Evolutionary conservation across 306 rosid species (phyloP).

Genomic region (Sechiopsis laciniata): DNA sequence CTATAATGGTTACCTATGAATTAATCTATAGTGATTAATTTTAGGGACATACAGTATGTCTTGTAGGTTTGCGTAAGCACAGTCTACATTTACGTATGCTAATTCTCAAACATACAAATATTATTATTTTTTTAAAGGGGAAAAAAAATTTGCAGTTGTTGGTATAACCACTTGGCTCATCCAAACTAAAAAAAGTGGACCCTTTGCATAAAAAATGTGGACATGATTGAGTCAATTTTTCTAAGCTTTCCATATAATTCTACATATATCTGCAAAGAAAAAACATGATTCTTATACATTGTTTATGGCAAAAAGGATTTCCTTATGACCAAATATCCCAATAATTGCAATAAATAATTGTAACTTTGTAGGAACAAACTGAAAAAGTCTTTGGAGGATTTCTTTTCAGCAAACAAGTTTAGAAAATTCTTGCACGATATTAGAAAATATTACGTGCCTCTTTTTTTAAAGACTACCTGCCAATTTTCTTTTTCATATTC

Average conservation of each 20-base stretch:
- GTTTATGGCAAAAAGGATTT: background rate
- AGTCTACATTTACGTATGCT: too few species aligned
- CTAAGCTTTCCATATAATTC: background rate
- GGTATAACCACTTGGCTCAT: background rate
- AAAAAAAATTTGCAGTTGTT: too few species aligned
- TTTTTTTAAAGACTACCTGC: too few species aligned
- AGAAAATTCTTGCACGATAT: background rate
- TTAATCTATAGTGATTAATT: too few species aligned
- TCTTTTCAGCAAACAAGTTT: background rate
- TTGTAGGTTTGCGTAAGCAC: too few species aligned
- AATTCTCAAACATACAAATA: too few species aligned
- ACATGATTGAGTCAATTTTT: background rate
- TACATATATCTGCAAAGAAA: background rate
- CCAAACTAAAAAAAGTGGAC: background rate
- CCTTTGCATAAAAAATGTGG: background rate
- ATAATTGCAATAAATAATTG: background rate
- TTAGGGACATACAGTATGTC: too few species aligned
- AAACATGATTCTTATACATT: background rate
- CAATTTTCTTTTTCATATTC: too few species aligned
- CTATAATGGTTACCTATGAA: too few species aligned
- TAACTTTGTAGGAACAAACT: background rate
- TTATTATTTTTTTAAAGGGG: too few species aligned
- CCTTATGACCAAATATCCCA: background rate
- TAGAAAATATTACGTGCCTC: too few species aligned
- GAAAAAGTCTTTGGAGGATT: background rate